A percentile compares a stretch with the other conserved stretches of the same genome.
These are phyloP conservation scores for Crassisporium funariophilum DNA, from an alignment of 768 basidiomycete species.

Conservation along the genomic window DNA sequence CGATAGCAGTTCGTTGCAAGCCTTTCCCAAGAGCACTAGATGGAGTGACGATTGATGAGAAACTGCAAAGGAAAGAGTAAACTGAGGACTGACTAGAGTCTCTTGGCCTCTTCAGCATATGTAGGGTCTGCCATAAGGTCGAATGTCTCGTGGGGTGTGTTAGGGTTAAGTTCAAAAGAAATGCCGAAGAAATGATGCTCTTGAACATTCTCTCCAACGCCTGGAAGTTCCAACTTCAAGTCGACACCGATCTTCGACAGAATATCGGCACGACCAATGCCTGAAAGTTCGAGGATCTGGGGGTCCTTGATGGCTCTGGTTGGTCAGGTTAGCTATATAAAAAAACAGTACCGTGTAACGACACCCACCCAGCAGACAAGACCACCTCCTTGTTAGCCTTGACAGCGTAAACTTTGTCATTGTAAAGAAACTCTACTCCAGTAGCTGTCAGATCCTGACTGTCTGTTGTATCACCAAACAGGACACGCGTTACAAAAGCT, in stretches of 20 bases:
- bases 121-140: slow-evolving; percentile 35
- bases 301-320: slow-evolving; percentile 37
- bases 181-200: slow-evolving; percentile 10
- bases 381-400: slow-evolving; percentile 63
- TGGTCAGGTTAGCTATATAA: no score
- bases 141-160: slow-evolving; percentile 4
- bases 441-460: slow-evolving; percentile 12
- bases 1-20: slow-evolving; percentile 25
- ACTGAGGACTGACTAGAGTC: slow-evolving; percentile 19
- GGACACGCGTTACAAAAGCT: slow-evolving; percentile 13
- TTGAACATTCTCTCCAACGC: slow-evolving; percentile 53
- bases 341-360: slow-evolving; percentile 4
- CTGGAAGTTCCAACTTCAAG: slow-evolving; percentile 50
- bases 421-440: slow-evolving; percentile 43
- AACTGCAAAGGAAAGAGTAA: not conserved
- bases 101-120: slow-evolving; percentile 39
- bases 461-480: not conserved
- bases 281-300: slow-evolving; percentile 54
- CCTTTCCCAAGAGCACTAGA: slow-evolving; percentile 26
- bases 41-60: not conserved
- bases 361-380: slow-evolving; percentile 48
- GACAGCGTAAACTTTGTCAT: slow-evolving; percentile 37
- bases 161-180: slow-evolving; percentile 11
- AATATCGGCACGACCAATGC: slow-evolving; percentile 55
- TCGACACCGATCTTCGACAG: slow-evolving; percentile 46